Percentiles rank a stretch among this genome's conserved stretches.
Conservation (phyloP, 768 basidiomycete genomes). For the Suillus discolor region DNA sequence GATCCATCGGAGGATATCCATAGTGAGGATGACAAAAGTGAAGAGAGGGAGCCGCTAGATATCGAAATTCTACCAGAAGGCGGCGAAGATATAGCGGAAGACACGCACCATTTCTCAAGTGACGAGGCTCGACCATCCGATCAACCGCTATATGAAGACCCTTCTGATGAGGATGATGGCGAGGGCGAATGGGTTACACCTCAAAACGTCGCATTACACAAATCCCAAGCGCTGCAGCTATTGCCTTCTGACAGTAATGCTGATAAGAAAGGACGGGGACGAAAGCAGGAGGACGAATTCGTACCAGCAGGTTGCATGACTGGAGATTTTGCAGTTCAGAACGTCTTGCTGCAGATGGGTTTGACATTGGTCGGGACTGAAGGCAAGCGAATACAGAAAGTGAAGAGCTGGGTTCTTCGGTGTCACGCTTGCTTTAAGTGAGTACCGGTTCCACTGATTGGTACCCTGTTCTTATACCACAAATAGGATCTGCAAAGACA, state of each 20-base stretch:
- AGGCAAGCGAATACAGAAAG: constrained; percentile 85
- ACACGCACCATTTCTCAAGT: constrained; percentile 10
- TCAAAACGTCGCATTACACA: constrained; percentile 79
- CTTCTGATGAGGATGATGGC: constrained; percentile 76
- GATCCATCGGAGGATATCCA: constrained; percentile 11
- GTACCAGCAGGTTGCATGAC: constrained; percentile 91
- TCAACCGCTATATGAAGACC: constrained; percentile 67
- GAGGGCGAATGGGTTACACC: constrained; percentile 99
- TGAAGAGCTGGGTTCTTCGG: constrained; percentile 94
- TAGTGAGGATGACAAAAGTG: constrained; percentile 12
- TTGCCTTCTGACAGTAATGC: constrained; percentile 56
- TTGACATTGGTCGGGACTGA: constrained; percentile 87
- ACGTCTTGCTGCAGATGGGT: constrained; percentile 93
- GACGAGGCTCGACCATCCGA: constrained; percentile 9
- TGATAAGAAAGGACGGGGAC: constrained; percentile 33
- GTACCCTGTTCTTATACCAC: constrained; percentile 3
- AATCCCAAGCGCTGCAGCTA: constrained; percentile 84
- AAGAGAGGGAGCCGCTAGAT: constrained; percentile 42
- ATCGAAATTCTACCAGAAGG: constrained; percentile 44
- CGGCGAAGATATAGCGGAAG: constrained; percentile 18
- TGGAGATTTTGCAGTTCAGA: constrained; percentile 99
- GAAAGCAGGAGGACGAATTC: constrained; percentile 36
- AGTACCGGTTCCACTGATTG: constrained; percentile 35
- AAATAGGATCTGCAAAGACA: constrained; percentile 90
- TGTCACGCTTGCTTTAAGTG: constrained; percentile 99